Evolutionary conservation across 176 grass and related monocot species (phyloP).

Genomic region (Aegilops sharonensis): DNA sequence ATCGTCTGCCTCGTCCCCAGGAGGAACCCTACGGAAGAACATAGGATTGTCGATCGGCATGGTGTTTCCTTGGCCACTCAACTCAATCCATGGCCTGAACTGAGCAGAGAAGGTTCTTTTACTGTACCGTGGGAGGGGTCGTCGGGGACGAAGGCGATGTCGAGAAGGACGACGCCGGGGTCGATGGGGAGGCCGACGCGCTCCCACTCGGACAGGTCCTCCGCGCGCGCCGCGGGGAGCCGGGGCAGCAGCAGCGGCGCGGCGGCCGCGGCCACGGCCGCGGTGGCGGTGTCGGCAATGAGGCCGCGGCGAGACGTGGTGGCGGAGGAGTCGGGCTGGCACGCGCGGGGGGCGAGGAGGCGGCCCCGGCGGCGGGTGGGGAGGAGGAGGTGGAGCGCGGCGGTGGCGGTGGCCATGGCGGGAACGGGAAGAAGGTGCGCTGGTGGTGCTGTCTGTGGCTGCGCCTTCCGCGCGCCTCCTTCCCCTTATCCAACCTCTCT

Average conservation of each 20-base stretch:
- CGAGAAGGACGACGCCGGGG: slow-evolving; percentile 88
- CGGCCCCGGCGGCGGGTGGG: slow-evolving; percentile 19
- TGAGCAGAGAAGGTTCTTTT: neutral
- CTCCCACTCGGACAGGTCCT: slow-evolving; percentile 80
- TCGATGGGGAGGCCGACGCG: slow-evolving; percentile 76
- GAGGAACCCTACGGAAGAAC: slow-evolving; percentile 60
- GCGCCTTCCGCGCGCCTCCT: neutral
- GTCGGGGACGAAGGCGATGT: slow-evolving; percentile 95
- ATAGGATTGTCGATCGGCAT: neutral
- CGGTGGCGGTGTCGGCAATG: slow-evolving; percentile 58
- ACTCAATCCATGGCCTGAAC: neutral
- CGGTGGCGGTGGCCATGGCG: slow-evolving; percentile 62
- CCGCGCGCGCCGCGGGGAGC: slow-evolving; percentile 33
- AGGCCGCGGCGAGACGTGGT: slow-evolving; percentile 35
- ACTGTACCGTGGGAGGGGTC: slow-evolving; percentile 65
- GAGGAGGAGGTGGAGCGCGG: slow-evolving; percentile 39
- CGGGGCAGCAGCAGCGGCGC: slow-evolving; percentile 19
- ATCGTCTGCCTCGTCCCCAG: slow-evolving; percentile 88
- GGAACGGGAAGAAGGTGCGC: neutral
- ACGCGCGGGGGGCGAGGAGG: slow-evolving; percentile 40
- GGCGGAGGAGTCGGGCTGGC: neutral
- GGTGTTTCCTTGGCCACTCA: no score
- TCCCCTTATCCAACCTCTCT: neutral
- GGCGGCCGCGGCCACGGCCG: slow-evolving; percentile 33
- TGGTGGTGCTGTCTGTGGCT: neutral